Evolutionary conservation across 169 alveolate species (phyloP).

Genomic region (Theileria equi): DNA sequence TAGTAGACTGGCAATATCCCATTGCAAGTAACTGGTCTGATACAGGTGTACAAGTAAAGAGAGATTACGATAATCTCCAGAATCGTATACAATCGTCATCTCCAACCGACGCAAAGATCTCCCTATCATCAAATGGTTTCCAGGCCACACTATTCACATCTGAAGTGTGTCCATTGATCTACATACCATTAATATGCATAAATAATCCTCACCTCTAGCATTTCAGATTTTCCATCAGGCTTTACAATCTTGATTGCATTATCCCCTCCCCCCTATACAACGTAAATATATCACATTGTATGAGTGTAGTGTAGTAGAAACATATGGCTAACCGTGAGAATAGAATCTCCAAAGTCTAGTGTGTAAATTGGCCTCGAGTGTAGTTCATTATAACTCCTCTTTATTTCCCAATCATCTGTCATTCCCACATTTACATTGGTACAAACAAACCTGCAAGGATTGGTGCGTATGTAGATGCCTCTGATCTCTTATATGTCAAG

Average conservation of each 20-base stretch:
- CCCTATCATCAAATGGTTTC: slow-evolving; percentile 48
- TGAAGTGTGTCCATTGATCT: slow-evolving; percentile 67
- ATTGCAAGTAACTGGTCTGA: neutral
- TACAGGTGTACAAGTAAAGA: neutral
- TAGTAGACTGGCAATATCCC: neutral
- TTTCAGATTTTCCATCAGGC: slow-evolving; percentile 4
- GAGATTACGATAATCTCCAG: slow-evolving; percentile 50
- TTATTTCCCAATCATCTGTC: slow-evolving; percentile 72
- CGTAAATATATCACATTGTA: too few relatives aligned
- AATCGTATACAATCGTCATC: slow-evolving; percentile 73
- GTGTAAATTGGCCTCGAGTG: slow-evolving; percentile 69
- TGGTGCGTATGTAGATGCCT: slow-evolving; percentile 1
- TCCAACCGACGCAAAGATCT: slow-evolving; percentile 67
- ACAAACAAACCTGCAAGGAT: slow-evolving; percentile 8
- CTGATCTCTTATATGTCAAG: neutral
- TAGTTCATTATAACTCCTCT: slow-evolving; percentile 55
- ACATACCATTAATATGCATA: neutral
- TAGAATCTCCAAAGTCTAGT: slow-evolving; percentile 55
- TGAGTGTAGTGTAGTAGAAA: neutral
- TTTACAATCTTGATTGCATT: slow-evolving; percentile 40
- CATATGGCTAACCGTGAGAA: slow-evolving; percentile 37
- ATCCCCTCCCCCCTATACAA: slow-evolving; percentile 69
- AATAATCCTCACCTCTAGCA: slow-evolving; percentile 3
- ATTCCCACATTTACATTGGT: slow-evolving; percentile 3
- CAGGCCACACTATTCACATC: slow-evolving; percentile 76